phyloP scores from a whole-genome alignment of 192 early-diverging fungal genomes.

The Backusella circina region DNA sequence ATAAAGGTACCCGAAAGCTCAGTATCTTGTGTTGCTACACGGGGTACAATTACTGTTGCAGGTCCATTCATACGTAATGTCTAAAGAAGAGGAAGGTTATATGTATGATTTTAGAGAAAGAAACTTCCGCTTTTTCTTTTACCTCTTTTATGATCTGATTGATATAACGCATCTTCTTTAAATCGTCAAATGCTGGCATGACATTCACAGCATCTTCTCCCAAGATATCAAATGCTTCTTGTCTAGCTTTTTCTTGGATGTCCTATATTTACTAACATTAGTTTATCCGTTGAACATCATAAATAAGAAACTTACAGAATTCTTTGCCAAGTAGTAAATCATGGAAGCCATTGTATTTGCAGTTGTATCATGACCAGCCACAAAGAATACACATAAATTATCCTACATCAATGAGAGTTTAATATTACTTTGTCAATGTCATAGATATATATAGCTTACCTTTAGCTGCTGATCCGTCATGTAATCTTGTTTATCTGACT shows the following conservation, averaged over 20 bases:
- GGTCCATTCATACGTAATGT: slow-evolving; percentile 19
- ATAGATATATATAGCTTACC: neutral
- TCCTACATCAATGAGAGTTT: neutral
- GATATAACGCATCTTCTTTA: slow-evolving; percentile 49
- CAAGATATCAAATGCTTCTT: slow-evolving; percentile 48
- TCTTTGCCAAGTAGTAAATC: slow-evolving; percentile 44
- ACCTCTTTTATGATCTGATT: slow-evolving; percentile 51
- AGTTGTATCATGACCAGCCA: slow-evolving; percentile 56
- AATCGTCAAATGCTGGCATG: slow-evolving; percentile 46
- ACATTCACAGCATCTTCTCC: slow-evolving; percentile 48
- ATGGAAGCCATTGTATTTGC: slow-evolving; percentile 48
- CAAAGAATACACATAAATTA: slow-evolving; percentile 8
- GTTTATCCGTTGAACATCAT: slow-evolving; percentile 8
- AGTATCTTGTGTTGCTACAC: slow-evolving; percentile 21
- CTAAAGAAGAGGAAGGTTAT: neutral
- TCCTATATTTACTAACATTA: slow-evolving; percentile 16
- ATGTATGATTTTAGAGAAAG: neutral
- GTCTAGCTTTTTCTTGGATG: slow-evolving; percentile 53
- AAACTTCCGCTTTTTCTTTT: neutral
- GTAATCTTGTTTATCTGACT: slow-evolving; percentile 5
- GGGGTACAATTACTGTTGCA: neutral
- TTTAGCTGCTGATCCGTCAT: neutral
- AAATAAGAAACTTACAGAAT: slow-evolving; percentile 46
- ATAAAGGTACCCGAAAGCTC: slow-evolving; percentile 15
- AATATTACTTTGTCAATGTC: neutral